These are phyloP conservation scores for Heimioporus sp. DNA, from an alignment of 768 basidiomycete species.

Conservation along the genomic window DNA sequence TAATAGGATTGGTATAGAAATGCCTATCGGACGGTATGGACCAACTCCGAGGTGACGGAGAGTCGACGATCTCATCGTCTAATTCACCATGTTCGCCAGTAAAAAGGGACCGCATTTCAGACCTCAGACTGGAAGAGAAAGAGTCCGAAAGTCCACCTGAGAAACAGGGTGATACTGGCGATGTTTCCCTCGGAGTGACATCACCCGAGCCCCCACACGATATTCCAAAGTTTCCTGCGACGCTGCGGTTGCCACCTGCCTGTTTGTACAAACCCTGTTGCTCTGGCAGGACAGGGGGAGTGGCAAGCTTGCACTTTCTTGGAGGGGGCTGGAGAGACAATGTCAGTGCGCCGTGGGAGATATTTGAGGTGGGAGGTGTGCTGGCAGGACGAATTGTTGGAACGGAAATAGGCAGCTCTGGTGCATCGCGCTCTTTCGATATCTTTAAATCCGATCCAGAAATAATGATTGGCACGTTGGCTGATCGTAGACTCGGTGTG, in stretches of 20 bases:
- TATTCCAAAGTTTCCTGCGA: constrained; percentile 31
- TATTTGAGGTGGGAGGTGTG: constrained; percentile 31
- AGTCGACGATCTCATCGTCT: background rate
- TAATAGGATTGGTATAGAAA: constrained; percentile 19
- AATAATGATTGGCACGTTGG: constrained; percentile 17
- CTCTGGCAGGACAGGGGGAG: constrained; percentile 2
- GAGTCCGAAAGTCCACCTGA: constrained; percentile 1
- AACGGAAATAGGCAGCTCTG: constrained; percentile 12
- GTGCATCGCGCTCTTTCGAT: constrained; percentile 35
- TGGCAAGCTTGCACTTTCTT: constrained; percentile 22
- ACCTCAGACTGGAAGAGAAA: constrained; percentile 1
- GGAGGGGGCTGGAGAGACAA: constrained; percentile 37
- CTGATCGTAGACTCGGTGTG: constrained; percentile 25
- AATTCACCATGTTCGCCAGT: constrained; percentile 1
- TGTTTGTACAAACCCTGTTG: constrained; percentile 25
- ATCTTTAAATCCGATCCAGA: constrained; percentile 37
- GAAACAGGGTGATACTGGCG: constrained; percentile 3
- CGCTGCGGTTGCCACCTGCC: constrained; percentile 23
- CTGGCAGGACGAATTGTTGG: constrained; percentile 13
- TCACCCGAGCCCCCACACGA: constrained; percentile 9
- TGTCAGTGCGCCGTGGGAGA: constrained; percentile 28
- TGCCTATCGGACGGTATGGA: constrained; percentile 29
- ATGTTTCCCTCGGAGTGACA: constrained; percentile 8
- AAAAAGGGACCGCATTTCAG: background rate
- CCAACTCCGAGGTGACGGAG: background rate